These are phyloP conservation scores for Pseudocercospora crystallina DNA, from an alignment of 2,329 filamentous ascomycete species.

Conservation along the genomic window DNA sequence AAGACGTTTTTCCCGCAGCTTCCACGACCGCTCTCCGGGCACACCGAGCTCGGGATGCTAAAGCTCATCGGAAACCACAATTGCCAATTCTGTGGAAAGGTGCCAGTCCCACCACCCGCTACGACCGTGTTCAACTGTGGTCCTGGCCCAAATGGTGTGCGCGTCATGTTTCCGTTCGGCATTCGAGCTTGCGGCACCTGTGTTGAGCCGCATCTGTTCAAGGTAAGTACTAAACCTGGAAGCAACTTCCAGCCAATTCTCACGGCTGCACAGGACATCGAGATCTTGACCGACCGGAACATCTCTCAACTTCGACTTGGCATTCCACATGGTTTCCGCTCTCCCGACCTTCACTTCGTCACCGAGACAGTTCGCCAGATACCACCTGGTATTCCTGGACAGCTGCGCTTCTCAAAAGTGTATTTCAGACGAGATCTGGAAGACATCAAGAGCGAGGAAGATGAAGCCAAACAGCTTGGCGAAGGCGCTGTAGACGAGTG, in stretches of 20 bases:
- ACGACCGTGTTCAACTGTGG: constrained; percentile 57
- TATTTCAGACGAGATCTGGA: constrained; percentile 65
- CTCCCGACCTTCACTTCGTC: constrained; percentile 61
- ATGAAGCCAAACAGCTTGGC: constrained; percentile 65
- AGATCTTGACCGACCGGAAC: constrained; percentile 61
- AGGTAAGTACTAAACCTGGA: constrained; percentile 54
- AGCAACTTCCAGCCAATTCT: background rate
- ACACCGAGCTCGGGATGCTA: constrained; percentile 76
- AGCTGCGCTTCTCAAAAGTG: constrained; percentile 61
- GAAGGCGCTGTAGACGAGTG: constrained; percentile 70
- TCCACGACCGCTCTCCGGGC: constrained; percentile 65
- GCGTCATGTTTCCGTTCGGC: constrained; percentile 70
- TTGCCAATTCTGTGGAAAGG: constrained; percentile 68
- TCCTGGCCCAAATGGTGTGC: constrained; percentile 61
- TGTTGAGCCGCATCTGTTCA: constrained; percentile 59
- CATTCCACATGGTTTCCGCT: constrained; percentile 68
- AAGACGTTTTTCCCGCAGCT: constrained; percentile 64
- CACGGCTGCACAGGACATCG: constrained; percentile 59
- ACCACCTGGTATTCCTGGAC: constrained; percentile 47
- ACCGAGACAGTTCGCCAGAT: constrained; percentile 56
- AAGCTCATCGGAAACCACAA: constrained; percentile 60
- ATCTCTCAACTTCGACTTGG: constrained; percentile 63
- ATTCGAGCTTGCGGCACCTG: constrained; percentile 67
- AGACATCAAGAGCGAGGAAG: constrained; percentile 61
- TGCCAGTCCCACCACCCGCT: constrained; percentile 29